A percentile compares a stretch with the other conserved stretches of the same genome.
Conservation (phyloP, 177 flowering plant genomes). For the Vitis hybrid region DNA sequence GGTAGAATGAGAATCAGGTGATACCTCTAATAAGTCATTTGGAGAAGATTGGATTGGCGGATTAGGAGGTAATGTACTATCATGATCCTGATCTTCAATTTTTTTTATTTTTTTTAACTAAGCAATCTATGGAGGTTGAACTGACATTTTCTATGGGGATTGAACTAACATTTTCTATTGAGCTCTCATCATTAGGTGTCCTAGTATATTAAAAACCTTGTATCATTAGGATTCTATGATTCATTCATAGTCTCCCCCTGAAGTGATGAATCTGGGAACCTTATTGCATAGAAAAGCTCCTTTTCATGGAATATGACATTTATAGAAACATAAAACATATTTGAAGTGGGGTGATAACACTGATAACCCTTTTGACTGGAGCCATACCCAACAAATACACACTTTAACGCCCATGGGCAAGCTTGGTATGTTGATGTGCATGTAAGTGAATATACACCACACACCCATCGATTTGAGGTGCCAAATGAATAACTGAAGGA, state of each 20-base stretch:
- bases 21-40: conserved; percentile 1
- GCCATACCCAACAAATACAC: too few relatives aligned
- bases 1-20: neutral
- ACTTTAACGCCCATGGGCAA: too few relatives aligned
- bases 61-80: neutral
- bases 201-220: neutral
- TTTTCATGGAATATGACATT: neutral
- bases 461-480: neutral
- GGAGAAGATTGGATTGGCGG: conserved; percentile 5
- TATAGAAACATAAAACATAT: neutral
- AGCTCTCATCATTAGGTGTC: too few relatives aligned
- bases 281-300: neutral
- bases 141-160: too few relatives aligned
- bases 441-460: neutral
- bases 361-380: too few relatives aligned
- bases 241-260: neutral
- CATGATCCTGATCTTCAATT: neutral
- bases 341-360: too few relatives aligned
- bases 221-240: neutral
- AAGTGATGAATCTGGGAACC: neutral
- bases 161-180: too few relatives aligned
- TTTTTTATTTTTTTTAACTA: too few relatives aligned
- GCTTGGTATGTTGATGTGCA: neutral
- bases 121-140: too few relatives aligned
- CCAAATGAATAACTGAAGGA: neutral